Base-by-base conservation (phyloP, 2,329 filamentous ascomycete genomes). In the Cryphonectria nitschkei region DNA sequence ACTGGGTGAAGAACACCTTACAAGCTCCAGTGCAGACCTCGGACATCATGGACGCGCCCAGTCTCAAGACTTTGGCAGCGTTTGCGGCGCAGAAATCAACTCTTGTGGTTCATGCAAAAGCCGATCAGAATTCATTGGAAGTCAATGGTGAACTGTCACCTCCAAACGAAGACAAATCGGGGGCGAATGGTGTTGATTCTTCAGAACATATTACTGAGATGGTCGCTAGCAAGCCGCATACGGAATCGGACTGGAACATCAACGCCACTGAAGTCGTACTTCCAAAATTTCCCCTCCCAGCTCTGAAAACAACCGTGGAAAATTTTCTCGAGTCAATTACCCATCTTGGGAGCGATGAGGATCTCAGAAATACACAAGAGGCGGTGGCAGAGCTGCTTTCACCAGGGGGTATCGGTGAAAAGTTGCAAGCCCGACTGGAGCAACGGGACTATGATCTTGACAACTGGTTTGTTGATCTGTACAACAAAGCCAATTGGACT, bases 1-100 rank as follows among this genome's bases (percentile, higher is more conserved):
- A 72, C 66, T 76, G 74, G 72, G 69, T 76, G 41, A 67, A 71
- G 5, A 68, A 71, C 37, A 75, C 75, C 7, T 76, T 78, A 60
- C 72, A 75, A 65, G 72, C 71, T 22, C 61, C 73, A 1, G 50
- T 78, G 8, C 77, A 80, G 67, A 77, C 78, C 4, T 74, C 76
- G 41, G 76, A 78, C 54, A 72, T 77, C 39, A 67, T 70, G 26
- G 74, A 73, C 43, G 73, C 75, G 29, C 68, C 70, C 6, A 77
- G 74, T 65, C 75, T 80, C 56, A 58, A 61, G 64, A 70, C 72
- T 11, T 66, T 80, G 50, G 50, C 50, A 13, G 50, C 50, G 22
- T 52, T 52, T 52, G 22, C 50, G 50, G 5, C 50, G 50, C 50
- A 26, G 2, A 52, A 26, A 26, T 52, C 50, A 9, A 2, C 50